Evolutionary conservation across 305 asterid genomes (phyloP), one percentile per base, ranked within the genome.

Genomic region (Fraxinus baroniana): DNA sequence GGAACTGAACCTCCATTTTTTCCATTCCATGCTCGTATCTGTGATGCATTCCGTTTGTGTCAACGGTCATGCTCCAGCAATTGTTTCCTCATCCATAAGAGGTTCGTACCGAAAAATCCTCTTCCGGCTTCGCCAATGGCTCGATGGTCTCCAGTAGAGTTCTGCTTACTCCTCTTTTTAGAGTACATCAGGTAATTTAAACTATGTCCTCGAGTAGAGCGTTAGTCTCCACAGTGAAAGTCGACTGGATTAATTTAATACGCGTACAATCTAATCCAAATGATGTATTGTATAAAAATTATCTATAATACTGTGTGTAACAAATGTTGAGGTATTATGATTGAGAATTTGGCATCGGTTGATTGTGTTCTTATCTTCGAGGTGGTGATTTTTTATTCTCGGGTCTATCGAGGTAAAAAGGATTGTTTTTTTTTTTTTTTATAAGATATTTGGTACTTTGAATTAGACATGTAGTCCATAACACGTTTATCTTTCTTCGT

Each of bases 361-460:
- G 52, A 44, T 7, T 91, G 92, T 20, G 92, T 89, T 15, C 90
- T 93, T 3, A 91, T 62, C 89, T 91, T 62, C 89, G 84, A 86
- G 82, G 41, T 39, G 87, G 73, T 44, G 5, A 0, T 80, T 33
- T 80, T 20, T 44, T 24, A 6, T 37, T 37, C 71, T 17, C 68
- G 33, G 80, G 6, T 41, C 60, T 15, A 49, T 49, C n/a, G 20
- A 49, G 60, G 5, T 49, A 49, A 10, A 9, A 41, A 3, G 5
- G 52, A 37, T 7, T 44, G 0, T n/a, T n/a, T n/a, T n/a, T n/a
- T n/a, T n/a, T 2, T 2, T 44, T 12, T 39, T 44, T 44, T 12
- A 2, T 44, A 44, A 44, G 52, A 10, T 41, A 41, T 10, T 41
- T 41, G 52, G 17, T 10, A 41, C 17, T 41, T 41, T 41, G 52